A percentile compares a stretch with the other conserved stretches of the same genome.
Evolutionary conservation across 768 basidiomycete genomes (phyloP).

Genomic region (Agaricus sinodeliciosus): DNA sequence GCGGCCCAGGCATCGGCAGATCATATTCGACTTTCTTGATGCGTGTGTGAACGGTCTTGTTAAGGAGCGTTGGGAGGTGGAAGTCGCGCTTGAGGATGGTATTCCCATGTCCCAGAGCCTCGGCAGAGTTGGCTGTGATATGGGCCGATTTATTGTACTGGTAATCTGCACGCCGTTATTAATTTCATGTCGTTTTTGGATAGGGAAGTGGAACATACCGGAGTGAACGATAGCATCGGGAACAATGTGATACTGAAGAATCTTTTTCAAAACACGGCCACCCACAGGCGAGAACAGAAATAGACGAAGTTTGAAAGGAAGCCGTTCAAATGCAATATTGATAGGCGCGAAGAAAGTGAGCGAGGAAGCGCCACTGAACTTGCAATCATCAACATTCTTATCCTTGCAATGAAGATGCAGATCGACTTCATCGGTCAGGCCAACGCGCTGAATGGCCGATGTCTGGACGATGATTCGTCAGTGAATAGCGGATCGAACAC

Average conservation of each 20-base stretch:
- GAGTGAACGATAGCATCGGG: conserved; percentile 43
- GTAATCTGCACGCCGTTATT: conserved; percentile 17
- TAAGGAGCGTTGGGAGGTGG: conserved; percentile 35
- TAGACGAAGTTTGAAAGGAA: conserved; percentile 43
- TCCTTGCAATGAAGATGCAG: conserved; percentile 34
- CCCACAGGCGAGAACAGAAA: conserved; percentile 63
- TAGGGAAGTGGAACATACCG: conserved; percentile 24
- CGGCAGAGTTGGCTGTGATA: neutral
- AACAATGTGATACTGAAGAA: conserved; percentile 53
- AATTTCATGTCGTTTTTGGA: neutral
- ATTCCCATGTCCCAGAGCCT: conserved; percentile 12
- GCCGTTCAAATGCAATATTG: conserved; percentile 38
- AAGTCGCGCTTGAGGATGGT: conserved; percentile 27
- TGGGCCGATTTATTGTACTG: conserved; percentile 22
- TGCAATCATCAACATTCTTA: conserved; percentile 26
- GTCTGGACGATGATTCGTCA: conserved; percentile 28
- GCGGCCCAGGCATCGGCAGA: conserved; percentile 24
- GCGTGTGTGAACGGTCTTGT: conserved; percentile 38
- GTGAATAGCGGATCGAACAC: neutral
- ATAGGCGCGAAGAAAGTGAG: conserved; percentile 51
- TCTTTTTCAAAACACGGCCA: conserved; percentile 38
- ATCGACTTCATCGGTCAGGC: conserved; percentile 36
- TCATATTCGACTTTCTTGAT: conserved; percentile 42
- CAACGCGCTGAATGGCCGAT: conserved; percentile 47
- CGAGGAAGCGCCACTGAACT: conserved; percentile 36